These are phyloP conservation scores for Salix dunnii DNA, from an alignment of 345 rosid genomes.

Conservation along the genomic window DNA sequence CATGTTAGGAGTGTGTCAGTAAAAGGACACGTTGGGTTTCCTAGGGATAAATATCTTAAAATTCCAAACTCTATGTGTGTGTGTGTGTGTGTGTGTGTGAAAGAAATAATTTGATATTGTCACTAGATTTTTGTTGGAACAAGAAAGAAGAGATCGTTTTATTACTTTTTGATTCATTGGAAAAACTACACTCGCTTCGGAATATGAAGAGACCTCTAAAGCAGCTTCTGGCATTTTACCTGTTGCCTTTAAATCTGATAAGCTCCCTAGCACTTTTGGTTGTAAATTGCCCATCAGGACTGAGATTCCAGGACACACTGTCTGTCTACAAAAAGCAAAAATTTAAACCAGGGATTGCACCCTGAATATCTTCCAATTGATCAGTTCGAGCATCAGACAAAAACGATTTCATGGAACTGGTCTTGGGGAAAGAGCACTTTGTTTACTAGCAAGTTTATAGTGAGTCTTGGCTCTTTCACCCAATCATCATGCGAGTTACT, in stretches of 20 bases:
- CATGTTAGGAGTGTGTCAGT: neutral
- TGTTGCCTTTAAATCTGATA: neutral
- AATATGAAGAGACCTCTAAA: neutral
- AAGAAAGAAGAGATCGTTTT: neutral
- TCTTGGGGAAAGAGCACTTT: no score
- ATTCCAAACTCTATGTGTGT: neutral
- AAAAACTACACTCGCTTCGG: neutral
- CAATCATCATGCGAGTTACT: no score
- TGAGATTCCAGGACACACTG: neutral
- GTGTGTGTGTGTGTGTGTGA: no score
- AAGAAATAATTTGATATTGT: no score
- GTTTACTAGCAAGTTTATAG: no score
- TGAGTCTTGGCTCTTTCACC: no score
- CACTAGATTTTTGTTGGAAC: no score
- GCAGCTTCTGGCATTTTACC: neutral
- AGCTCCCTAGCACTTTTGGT: neutral
- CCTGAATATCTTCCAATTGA: neutral
- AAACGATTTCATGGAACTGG: neutral
- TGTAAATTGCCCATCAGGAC: neutral
- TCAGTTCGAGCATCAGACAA: neutral
- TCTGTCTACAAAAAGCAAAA: neutral
- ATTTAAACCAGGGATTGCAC: neutral
- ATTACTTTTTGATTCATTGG: neutral
- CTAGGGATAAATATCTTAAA: neutral
- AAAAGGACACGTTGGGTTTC: neutral